Evolutionary conservation across 352 stramenopile species (phyloP).

Genomic region (Elongisporangium senticosum): DNA sequence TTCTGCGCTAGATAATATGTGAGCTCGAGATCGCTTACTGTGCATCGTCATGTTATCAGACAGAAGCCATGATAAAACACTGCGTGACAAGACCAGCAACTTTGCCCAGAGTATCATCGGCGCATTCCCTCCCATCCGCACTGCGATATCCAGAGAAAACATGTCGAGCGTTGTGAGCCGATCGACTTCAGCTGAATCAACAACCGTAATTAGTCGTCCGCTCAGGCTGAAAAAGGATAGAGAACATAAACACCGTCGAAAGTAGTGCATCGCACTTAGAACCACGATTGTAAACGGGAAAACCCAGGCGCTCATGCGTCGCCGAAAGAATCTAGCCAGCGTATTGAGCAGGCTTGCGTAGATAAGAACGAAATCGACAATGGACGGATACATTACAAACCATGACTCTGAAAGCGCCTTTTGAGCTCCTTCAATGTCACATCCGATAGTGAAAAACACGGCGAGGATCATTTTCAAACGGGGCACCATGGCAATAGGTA

Average conservation of each 20-base stretch:
- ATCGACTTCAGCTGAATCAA: too few species aligned
- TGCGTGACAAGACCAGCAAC: too few species aligned
- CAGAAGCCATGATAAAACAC: constrained; percentile 4
- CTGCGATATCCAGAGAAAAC: too few species aligned
- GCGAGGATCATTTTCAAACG: constrained; percentile 5
- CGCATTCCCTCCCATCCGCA: too few species aligned
- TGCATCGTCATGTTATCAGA: not conserved
- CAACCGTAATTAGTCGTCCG: too few species aligned
- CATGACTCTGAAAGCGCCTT: not conserved
- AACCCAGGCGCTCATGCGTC: too few species aligned
- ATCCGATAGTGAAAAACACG: constrained; percentile 4
- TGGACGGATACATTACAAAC: constrained; percentile 9
- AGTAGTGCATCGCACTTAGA: constrained; percentile 12
- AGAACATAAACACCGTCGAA: too few species aligned
- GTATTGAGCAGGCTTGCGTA: constrained; percentile 10
- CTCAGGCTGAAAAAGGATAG: too few species aligned
- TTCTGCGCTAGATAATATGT: too few species aligned
- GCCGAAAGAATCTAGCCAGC: not conserved
- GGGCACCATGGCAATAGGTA: constrained; percentile 3
- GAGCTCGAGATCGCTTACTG: too few species aligned
- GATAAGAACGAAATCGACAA: constrained; percentile 8
- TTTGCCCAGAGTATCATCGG: too few species aligned
- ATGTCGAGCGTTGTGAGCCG: too few species aligned
- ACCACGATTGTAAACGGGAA: constrained; percentile 1
- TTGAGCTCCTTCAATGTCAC: constrained; percentile 7